Evolutionary conservation across 176 grass and related monocot species (phyloP).

Genomic region (Phyllostachys edulis): DNA sequence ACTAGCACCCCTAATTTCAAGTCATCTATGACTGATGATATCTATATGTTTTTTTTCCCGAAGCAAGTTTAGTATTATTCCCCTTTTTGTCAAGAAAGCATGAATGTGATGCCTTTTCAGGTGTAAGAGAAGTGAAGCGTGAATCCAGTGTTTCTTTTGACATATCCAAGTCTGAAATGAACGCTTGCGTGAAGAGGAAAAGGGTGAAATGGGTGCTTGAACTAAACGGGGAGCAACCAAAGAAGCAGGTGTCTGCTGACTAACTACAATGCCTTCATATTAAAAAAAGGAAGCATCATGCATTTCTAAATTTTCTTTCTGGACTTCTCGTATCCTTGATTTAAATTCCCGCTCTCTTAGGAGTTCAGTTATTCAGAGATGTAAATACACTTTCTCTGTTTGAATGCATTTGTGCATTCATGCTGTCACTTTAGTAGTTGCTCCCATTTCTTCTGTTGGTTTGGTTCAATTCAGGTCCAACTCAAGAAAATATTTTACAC

Average conservation of each 20-base stretch:
- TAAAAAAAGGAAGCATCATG: not conserved
- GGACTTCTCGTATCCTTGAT: not conserved
- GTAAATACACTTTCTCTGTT: not conserved
- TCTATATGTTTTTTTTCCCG: not conserved
- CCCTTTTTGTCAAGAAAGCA: not conserved
- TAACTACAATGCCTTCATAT: conserved; percentile 4
- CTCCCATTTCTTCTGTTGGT: not conserved
- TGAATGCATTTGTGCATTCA: not conserved
- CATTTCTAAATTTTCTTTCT: not conserved
- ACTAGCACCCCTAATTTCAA: too few species aligned
- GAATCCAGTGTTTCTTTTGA: conserved; percentile 30
- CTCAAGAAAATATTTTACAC: not conserved
- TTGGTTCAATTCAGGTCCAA: not conserved
- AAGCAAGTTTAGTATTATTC: not conserved
- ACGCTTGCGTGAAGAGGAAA: conserved; percentile 42
- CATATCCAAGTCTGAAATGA: not conserved
- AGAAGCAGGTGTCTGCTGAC: conserved; percentile 30
- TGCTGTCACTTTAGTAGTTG: not conserved
- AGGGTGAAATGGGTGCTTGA: conserved; percentile 39
- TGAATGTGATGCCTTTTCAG: conserved; percentile 30
- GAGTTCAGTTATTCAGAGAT: not conserved
- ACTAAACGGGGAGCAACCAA: conserved; percentile 24
- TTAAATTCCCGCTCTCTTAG: not conserved
- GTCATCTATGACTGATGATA: not conserved
- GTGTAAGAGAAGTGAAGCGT: conserved; percentile 27